Conservation (phyloP, 1,284 basidiomycete genomes). For the Ceratobasidium sp. region DNA sequence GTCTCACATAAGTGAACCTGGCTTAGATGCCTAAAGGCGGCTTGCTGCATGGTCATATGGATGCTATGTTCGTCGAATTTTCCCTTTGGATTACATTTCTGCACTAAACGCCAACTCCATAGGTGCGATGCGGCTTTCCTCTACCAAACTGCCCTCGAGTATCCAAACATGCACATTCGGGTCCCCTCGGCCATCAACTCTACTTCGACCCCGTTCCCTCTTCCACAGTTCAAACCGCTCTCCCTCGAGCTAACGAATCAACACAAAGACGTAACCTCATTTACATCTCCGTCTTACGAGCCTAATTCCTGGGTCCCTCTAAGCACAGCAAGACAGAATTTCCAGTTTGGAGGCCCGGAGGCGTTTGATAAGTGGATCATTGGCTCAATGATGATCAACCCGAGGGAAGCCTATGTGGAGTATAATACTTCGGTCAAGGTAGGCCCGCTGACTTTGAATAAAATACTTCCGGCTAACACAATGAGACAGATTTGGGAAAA, state of each 20-base stretch:
- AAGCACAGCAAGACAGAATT: constrained; percentile 67
- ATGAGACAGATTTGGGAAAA: constrained; percentile 77
- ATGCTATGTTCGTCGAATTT: constrained; percentile 63
- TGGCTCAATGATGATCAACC: constrained; percentile 72
- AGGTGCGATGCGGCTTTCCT: constrained; percentile 68
- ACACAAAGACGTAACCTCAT: constrained; percentile 25
- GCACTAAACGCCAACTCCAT: background rate
- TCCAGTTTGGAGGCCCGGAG: constrained; percentile 64
- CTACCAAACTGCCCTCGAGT: constrained; percentile 67
- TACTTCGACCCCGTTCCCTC: constrained; percentile 57
- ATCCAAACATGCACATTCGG: constrained; percentile 72
- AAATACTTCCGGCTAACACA: background rate
- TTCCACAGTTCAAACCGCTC: constrained; percentile 49
- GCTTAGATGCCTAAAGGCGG: constrained; percentile 82
- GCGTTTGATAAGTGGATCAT: constrained; percentile 78
- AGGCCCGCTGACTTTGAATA: constrained; percentile 21
- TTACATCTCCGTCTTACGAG: constrained; percentile 65
- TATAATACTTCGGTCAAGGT: constrained; percentile 78
- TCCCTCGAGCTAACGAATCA: background rate
- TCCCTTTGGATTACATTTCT: background rate
- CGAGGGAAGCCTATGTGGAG: constrained; percentile 76
- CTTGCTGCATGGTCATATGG: constrained; percentile 77
- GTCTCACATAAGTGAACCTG: background rate
- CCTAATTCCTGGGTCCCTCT: constrained; percentile 69
- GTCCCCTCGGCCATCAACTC: constrained; percentile 60